Evolutionary conservation across 495 filamentous ascomycete species (phyloP).

Genomic region (Lasiosphaeriaceae sp.): DNA sequence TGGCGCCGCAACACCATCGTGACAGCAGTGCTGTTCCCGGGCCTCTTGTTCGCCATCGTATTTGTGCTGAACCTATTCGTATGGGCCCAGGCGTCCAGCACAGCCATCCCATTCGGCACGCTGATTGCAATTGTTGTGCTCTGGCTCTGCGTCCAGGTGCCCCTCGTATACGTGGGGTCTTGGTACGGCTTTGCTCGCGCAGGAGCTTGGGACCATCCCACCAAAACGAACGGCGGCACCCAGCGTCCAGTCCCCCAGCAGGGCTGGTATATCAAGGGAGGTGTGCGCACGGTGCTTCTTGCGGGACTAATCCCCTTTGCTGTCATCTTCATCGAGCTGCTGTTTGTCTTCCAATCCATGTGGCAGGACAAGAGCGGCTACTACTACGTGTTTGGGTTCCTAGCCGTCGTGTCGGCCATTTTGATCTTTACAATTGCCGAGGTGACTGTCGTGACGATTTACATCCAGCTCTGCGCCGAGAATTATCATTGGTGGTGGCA

Average conservation of each 20-base stretch:
- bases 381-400: conserved; percentile 92
- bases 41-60: conserved; percentile 71
- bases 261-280: conserved; percentile 70
- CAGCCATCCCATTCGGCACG: conserved; percentile 84
- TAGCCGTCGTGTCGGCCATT: conserved; percentile 71
- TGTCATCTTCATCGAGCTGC: conserved; percentile 88
- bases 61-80: conserved; percentile 91
- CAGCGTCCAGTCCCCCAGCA: conserved; percentile 74
- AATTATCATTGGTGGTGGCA: conserved; percentile 98
- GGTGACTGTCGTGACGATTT: conserved; percentile 85
- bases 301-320: conserved; percentile 87
- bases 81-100: conserved; percentile 89
- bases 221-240: conserved; percentile 67
- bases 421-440: conserved; percentile 77
- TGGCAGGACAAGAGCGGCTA: conserved; percentile 94
- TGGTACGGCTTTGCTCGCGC: conserved; percentile 71
- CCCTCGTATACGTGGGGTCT: conserved; percentile 80
- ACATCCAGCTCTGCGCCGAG: conserved; percentile 81
- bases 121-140: conserved; percentile 71
- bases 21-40: conserved; percentile 82
- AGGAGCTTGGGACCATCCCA: conserved; percentile 78
- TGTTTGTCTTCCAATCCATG: conserved; percentile 87
- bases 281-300: conserved; percentile 58
- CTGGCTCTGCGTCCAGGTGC: conserved; percentile 88
- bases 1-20: conserved; percentile 81